phyloP scores from a whole-genome alignment of 1,284 basidiomycete genomes.

The Marasmius fiardii region DNA sequence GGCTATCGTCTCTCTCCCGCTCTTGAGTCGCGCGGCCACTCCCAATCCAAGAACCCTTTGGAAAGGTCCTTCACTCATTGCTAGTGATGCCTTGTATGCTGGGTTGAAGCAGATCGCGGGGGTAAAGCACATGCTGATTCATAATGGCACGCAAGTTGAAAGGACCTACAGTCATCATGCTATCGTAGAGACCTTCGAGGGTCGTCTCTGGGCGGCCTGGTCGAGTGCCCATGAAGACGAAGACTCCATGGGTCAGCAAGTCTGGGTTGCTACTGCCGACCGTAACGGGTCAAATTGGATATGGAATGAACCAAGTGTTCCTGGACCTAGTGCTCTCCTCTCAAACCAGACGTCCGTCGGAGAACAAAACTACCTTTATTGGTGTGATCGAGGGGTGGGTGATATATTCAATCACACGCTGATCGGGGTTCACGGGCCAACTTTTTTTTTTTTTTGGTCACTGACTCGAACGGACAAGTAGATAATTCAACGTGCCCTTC shows the following conservation, averaged over 20 bases:
- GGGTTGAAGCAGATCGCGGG: background rate
- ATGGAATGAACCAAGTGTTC: background rate
- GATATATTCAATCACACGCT: background rate
- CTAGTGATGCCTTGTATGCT: background rate
- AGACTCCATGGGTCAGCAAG: constrained; percentile 6
- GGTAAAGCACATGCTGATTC: background rate
- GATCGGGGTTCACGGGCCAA: background rate
- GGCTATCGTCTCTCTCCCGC: no score
- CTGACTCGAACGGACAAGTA: background rate
- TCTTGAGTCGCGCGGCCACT: background rate
- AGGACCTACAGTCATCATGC: constrained; percentile 9
- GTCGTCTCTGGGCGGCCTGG: background rate
- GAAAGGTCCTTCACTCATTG: background rate
- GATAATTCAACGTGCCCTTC: constrained; percentile 6
- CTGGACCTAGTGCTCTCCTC: constrained; percentile 1
- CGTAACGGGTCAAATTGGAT: background rate
- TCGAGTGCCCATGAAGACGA: background rate
- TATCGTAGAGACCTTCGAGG: background rate
- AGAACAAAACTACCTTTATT: constrained; percentile 6
- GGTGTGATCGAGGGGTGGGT: background rate
- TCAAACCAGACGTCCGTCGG: constrained; percentile 5
- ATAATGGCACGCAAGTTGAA: constrained; percentile 2
- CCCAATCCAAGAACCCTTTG: constrained; percentile 5
- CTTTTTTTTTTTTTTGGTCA: background rate
- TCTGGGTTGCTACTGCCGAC: background rate